Conservation (phyloP, 192 early-diverging fungal genomes). For the Backusella psychrophila region DNA sequence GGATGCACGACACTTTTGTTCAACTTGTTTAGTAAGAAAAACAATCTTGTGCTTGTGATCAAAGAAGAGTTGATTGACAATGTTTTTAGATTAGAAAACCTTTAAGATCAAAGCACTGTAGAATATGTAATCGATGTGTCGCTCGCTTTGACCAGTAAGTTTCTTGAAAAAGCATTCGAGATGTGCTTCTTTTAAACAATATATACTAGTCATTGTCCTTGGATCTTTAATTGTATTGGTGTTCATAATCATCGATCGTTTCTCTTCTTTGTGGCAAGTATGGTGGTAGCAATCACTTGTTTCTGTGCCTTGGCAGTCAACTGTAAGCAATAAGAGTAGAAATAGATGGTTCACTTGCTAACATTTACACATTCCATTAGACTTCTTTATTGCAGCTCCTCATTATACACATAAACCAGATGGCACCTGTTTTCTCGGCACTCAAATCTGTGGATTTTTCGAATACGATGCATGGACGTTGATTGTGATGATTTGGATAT, state of each 20-base stretch:
- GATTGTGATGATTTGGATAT: constrained; percentile 67
- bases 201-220: constrained; percentile 83
- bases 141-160: constrained; percentile 88
- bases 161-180: background rate
- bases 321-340: constrained; percentile 50
- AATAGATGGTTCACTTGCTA: background rate
- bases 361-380: background rate
- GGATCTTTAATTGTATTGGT: constrained; percentile 96
- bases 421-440: constrained; percentile 55
- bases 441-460: constrained; percentile 67
- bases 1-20: constrained; percentile 83
- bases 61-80: too few relatives aligned
- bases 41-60: too few relatives aligned
- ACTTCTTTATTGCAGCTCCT: background rate
- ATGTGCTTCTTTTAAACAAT: background rate
- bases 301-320: constrained; percentile 60
- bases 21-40: constrained; percentile 67
- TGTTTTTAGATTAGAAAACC: constrained; percentile 66
- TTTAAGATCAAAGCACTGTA: constrained; percentile 92
- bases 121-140: constrained; percentile 90
- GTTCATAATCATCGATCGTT: constrained; percentile 88
- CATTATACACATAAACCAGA: background rate
- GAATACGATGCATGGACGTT: constrained; percentile 72
- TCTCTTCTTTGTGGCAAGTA: constrained; percentile 71
- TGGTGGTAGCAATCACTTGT: constrained; percentile 57